phyloP scores from a whole-genome alignment of 352 stramenopile species.

The Elongisporangium senticosum region DNA sequence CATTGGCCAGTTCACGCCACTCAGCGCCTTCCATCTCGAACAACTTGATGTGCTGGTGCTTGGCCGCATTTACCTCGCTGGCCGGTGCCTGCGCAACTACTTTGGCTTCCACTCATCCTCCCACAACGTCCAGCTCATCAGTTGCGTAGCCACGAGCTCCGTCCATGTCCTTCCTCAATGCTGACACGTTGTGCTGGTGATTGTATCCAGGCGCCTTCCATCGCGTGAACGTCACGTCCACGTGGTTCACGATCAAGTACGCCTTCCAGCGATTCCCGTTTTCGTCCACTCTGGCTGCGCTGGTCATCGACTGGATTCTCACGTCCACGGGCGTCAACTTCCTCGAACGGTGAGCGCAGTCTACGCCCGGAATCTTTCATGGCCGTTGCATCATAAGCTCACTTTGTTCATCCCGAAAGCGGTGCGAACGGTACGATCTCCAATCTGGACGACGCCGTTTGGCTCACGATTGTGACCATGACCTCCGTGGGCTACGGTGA shows the following conservation, averaged over 20 bases:
- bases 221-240: conserved; percentile 43
- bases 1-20: conserved; percentile 11
- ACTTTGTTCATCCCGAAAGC: conserved; percentile 6
- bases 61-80: conserved; percentile 45
- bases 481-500: conserved; percentile 60
- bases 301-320: conserved; percentile 47
- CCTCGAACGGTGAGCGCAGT: conserved; percentile 44
- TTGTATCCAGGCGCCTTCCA: conserved; percentile 34
- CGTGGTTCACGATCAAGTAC: conserved; percentile 62
- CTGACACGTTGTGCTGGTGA: not conserved
- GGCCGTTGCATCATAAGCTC: not conserved
- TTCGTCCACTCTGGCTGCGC: conserved; percentile 23
- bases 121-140: conserved; percentile 32
- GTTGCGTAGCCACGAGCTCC: conserved; percentile 2
- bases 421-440: conserved; percentile 35
- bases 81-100: conserved; percentile 41
- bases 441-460: conserved; percentile 41
- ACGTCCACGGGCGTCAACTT: conserved; percentile 55
- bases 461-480: conserved; percentile 67
- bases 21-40: conserved; percentile 31
- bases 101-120: conserved; percentile 34
- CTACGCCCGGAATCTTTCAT: not conserved
- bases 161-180: not conserved
- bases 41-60: conserved; percentile 52
- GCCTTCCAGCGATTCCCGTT: conserved; percentile 46